Evolutionary conservation across 2,329 filamentous ascomycete species (phyloP).

Genomic region (Ophiostoma piceae): DNA sequence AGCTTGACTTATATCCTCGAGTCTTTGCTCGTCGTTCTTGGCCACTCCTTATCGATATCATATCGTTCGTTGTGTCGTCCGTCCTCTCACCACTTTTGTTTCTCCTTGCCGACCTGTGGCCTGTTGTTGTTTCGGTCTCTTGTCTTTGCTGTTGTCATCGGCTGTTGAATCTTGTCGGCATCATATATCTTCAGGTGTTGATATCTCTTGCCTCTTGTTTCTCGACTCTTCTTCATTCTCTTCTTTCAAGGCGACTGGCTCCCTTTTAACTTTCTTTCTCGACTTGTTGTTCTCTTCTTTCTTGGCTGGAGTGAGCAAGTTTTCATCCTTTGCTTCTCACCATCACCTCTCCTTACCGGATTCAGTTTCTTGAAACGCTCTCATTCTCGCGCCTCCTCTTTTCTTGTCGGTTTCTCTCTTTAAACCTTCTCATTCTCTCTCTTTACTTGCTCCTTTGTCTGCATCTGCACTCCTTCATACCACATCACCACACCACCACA

Average conservation of each 20-base stretch:
- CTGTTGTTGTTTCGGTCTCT: slow-evolving; percentile 14
- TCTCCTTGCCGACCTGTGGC: slow-evolving; percentile 17
- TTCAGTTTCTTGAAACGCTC: slow-evolving; percentile 11
- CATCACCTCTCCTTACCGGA: slow-evolving; percentile 5
- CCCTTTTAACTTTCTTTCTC: slow-evolving; percentile 15
- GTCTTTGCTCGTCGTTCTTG: neutral
- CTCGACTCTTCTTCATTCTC: neutral
- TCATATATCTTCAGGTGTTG: slow-evolving; percentile 14
- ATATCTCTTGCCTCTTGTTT: slow-evolving; percentile 4
- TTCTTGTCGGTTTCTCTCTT: neutral
- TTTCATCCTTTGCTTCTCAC: slow-evolving; percentile 3
- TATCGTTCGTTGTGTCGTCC: neutral
- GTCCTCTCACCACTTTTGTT: neutral
- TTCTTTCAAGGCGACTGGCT: slow-evolving; percentile 9
- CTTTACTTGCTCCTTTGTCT: slow-evolving; percentile 1
- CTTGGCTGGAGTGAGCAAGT: slow-evolving; percentile 13
- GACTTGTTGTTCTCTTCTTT: neutral
- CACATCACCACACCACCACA: neutral
- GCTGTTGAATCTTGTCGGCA: neutral
- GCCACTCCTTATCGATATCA: neutral
- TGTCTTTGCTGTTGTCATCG: slow-evolving; percentile 9
- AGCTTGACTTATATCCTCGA: slow-evolving; percentile 5
- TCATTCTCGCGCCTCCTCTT: slow-evolving; percentile 9
- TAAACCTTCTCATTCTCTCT: slow-evolving; percentile 11
- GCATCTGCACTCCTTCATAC: neutral